Evolutionary conservation across 441 rosid species (phyloP), one percentile per base, ranked within the genome.

Genomic region (Eruca vesicaria): DNA sequence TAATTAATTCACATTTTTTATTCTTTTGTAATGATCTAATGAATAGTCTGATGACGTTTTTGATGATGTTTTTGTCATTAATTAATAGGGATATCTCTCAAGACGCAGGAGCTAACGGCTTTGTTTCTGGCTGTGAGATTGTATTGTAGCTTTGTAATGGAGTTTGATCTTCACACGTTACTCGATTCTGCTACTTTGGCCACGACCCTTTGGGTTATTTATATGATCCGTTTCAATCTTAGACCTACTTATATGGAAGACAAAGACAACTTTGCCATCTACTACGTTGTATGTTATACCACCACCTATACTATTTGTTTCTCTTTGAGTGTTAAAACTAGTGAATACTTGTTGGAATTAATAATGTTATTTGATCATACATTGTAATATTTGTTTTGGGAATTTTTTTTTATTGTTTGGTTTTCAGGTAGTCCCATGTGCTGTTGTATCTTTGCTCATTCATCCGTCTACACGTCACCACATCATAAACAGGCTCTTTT

Each of bases 31-130:
- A 12, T 23, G 63, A 23, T 50, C 5, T 1, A 0, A 29, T 5
- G 41, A n/a, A 35, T 21, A 12, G 19, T 59, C 6, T 59, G 53
- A 23, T 15, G 63, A 59, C n/a, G n/a, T n/a, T n/a, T n/a, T n/a
- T n/a, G n/a, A n/a, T 21, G 6, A 20, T 48, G 52, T 48, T 10
- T 12, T 14, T 43, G 52, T 43, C 52, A 20, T 16, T 6, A 28
- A 23, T 23, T 57, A 6, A 32, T 14, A 89, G 93, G 93, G 68
- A 74, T 89, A 50, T 89, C 93, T 0, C 85, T 89, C 35, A 89
- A 87, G 82, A 83, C 88, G 8, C 93, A 89, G 82, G 93, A 89
- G 78, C 83, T 89, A 43, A 89, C 93, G 43, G 89, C 91, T 64
- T 16, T 85, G 20, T 89, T 87, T 82, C 69, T 89, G 43, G 90